phyloP scores from a whole-genome alignment of 2,329 filamentous ascomycete genomes.

The Tolypocladium tundrense region DNA sequence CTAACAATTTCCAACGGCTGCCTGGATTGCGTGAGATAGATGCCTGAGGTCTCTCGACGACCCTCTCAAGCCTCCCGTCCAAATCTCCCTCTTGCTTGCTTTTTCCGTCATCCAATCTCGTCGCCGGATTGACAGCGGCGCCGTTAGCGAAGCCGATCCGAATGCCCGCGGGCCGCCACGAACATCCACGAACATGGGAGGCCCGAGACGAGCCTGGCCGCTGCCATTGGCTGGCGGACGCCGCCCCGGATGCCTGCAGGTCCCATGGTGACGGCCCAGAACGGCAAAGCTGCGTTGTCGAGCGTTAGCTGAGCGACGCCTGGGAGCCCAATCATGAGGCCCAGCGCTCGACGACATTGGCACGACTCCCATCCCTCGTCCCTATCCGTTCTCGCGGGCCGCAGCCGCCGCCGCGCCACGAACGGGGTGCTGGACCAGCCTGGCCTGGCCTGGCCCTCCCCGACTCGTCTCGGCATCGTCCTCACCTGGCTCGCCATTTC shows the following conservation, averaged over 20 bases:
- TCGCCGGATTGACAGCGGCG: neutral
- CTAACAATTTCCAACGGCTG: neutral
- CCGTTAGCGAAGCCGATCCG: neutral
- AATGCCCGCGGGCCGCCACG: neutral
- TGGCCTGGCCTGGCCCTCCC: neutral
- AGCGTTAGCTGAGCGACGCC: neutral
- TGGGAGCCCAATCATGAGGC: neutral
- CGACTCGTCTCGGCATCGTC: neutral
- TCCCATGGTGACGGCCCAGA: neutral
- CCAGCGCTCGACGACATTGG: neutral
- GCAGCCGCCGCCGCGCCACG: neutral
- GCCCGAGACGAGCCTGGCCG: neutral
- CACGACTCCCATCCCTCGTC: neutral
- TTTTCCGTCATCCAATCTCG: neutral
- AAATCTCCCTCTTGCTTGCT: neutral
- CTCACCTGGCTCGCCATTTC: neutral
- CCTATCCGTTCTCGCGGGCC: neutral
- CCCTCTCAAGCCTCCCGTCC: neutral
- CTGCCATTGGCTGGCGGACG: neutral
- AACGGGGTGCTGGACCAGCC: neutral
- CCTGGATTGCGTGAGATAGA: neutral
- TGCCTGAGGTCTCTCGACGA: neutral
- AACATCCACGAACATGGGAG: neutral
- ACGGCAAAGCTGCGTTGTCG: neutral
- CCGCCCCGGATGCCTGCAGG: neutral